Evolutionary conservation across 306 rosid species (phyloP), one percentile per base, ranked within the genome.

Genomic region (Vigna mungo): DNA sequence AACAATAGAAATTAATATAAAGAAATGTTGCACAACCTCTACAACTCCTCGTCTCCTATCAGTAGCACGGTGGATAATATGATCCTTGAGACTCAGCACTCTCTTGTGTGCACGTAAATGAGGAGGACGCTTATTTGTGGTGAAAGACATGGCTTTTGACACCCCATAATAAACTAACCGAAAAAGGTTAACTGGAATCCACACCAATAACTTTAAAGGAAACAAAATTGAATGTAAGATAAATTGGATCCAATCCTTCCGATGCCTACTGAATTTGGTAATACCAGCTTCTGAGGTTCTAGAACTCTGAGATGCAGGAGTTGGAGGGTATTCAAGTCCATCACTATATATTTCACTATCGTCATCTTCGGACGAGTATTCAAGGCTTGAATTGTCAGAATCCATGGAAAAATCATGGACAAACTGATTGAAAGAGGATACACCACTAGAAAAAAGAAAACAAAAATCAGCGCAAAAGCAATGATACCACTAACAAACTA

Each of bases 41-140:
- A 94, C 84, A 66, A 94, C 84, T 81, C 98, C 98, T 20, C 97
- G 94, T 46, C 98, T 94, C 85, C 91, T 84, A 78, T 94, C 98
- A 59, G 93, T 92, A 68, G 98, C 44, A 60, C 89, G 86, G 78
- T 90, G 89, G 77, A 92, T 82, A 68, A 92, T 61, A n/a, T 94
- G 89, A 51, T 94, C 96, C 88, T 84, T 94, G 46, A 90, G 83
- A 69, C 74, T 85, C 78, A 79, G 93, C 77, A 82, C 71, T 47
- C 83, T 92, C 81, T 51, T 88, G 70, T 82, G 21, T 67, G 90
- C 59, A 47, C 30, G 80, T 48, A 85, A 80, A 46, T 20, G 83
- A 4, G 80, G 16, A 70, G 76, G 72, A 4, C 4, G 90, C 43
- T 68, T 78, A 55, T 78, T 56, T 65, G 86, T 83, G 48, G 88